Percentiles rank a stretch among this genome's conserved stretches.
Conservation (phyloP, 768 basidiomycete species). For the Coprinopsis strossmayeri region DNA sequence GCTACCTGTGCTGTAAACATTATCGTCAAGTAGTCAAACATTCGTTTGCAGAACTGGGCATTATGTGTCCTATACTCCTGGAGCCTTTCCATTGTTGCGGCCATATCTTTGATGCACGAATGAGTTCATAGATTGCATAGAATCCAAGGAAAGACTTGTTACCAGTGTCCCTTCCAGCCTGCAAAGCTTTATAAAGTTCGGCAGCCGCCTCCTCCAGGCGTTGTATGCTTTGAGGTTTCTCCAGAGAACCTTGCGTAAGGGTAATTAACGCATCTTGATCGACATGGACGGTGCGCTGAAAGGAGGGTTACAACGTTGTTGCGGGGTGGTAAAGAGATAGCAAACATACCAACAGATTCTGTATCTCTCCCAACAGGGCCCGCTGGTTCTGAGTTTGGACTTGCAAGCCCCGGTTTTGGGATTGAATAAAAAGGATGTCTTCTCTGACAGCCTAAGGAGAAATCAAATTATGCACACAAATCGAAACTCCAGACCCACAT, state of each 20-base stretch:
- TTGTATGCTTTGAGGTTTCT: slow-evolving; percentile 69
- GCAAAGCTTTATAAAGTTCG: slow-evolving; percentile 91
- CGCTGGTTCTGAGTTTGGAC: slow-evolving; percentile 96
- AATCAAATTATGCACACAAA: slow-evolving; percentile 4
- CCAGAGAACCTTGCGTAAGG: slow-evolving; percentile 85
- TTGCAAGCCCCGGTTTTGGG: slow-evolving; percentile 93
- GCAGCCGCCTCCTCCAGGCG: slow-evolving; percentile 77
- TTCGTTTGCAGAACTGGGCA: slow-evolving; percentile 85
- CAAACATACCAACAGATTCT: slow-evolving; percentile 70
- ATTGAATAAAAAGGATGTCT: slow-evolving; percentile 93
- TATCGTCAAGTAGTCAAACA: slow-evolving; percentile 85
- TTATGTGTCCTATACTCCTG: slow-evolving; percentile 90
- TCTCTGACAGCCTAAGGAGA: slow-evolving; percentile 77
- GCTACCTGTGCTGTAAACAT: slow-evolving; percentile 90
- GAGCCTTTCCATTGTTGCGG: slow-evolving; percentile 91
- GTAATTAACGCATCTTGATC: slow-evolving; percentile 64
- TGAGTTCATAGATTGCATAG: background rate
- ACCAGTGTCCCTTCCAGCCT: slow-evolving; percentile 88
- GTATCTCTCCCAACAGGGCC: slow-evolving; percentile 74
- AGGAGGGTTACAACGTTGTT: background rate
- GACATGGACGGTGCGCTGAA: slow-evolving; percentile 93
- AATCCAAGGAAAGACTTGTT: slow-evolving; percentile 8
- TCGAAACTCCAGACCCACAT: slow-evolving; percentile 44
- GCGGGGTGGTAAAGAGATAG: background rate
- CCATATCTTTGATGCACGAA: slow-evolving; percentile 59